Percentiles rank a stretch among this genome's conserved stretches.
Evolutionary conservation across 1,284 basidiomycete species (phyloP).

Genomic region (Heterobasidion annosum): DNA sequence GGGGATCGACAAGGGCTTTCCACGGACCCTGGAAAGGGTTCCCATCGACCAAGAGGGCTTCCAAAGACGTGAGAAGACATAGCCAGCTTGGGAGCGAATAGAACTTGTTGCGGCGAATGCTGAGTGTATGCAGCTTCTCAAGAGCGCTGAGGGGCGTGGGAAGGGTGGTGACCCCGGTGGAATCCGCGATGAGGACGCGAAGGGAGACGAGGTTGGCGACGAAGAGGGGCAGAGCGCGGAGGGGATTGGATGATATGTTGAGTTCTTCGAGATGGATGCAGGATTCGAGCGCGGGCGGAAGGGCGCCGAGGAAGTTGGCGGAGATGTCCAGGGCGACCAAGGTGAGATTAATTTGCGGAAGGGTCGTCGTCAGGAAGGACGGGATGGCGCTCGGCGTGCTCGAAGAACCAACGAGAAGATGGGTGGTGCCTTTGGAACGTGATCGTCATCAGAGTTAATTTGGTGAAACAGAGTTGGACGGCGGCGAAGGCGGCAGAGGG

Average conservation of each 20-base stretch:
- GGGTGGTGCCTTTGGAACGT: constrained; percentile 65
- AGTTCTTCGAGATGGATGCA: constrained; percentile 87
- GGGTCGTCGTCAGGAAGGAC: constrained; percentile 53
- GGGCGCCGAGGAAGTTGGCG: constrained; percentile 71
- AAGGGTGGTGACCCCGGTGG: constrained; percentile 71
- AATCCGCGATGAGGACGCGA: constrained; percentile 85
- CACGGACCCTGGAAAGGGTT: constrained; percentile 93
- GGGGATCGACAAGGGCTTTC: constrained; percentile 80
- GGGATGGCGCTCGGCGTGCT: constrained; percentile 71
- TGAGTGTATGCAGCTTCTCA: constrained; percentile 77
- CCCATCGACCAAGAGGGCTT: constrained; percentile 84
- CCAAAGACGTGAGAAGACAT: constrained; percentile 73
- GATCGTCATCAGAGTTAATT: constrained; percentile 1
- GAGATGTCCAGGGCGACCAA: constrained; percentile 89
- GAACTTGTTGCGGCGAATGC: constrained; percentile 82
- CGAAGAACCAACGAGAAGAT: constrained; percentile 76
- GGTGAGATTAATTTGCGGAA: constrained; percentile 67
- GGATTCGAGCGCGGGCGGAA: constrained; percentile 72
- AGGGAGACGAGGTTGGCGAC: constrained; percentile 70
- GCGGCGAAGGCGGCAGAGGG: neutral
- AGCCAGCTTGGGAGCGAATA: constrained; percentile 92
- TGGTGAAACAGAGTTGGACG: neutral
- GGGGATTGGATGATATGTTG: constrained; percentile 86
- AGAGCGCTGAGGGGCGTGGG: constrained; percentile 63
- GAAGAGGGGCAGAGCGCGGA: constrained; percentile 79